Evolutionary conservation across 176 grass and related monocot genomes (phyloP).

Genomic region (Stipa capillata): DNA sequence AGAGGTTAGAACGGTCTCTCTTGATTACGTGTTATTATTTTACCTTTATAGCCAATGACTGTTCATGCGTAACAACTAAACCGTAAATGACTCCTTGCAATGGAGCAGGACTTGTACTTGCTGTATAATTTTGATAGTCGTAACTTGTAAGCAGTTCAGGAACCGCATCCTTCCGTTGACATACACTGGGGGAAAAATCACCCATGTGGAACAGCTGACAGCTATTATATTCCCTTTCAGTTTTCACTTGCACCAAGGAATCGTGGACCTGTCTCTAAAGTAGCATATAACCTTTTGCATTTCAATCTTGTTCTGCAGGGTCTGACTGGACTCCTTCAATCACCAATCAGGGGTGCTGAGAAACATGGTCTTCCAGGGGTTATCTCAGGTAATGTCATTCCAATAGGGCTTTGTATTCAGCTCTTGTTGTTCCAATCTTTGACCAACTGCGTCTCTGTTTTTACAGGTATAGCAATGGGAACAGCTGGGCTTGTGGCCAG

Average conservation of each 20-base stretch:
- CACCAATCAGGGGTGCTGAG: slow-evolving; percentile 88
- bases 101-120: neutral
- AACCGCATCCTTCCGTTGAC: neutral
- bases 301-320: slow-evolving; percentile 47
- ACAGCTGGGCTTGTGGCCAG: slow-evolving; percentile 87
- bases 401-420: neutral
- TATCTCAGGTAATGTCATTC: slow-evolving; percentile 56
- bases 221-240: neutral
- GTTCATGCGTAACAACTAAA: slow-evolving; percentile 2
- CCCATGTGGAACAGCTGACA: neutral
- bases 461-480: slow-evolving; percentile 88
- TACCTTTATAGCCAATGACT: slow-evolving; percentile 3
- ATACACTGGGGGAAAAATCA: neutral
- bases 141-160: neutral
- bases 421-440: slow-evolving; percentile 14
- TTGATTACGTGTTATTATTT: slow-evolving; percentile 6
- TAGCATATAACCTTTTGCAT: neutral
- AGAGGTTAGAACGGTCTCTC: slow-evolving; percentile 49
- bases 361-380: slow-evolving; percentile 94
- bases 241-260: slow-evolving; percentile 16
- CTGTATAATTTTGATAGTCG: neutral
- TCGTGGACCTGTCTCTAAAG: neutral
- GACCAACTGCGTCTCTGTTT: slow-evolving; percentile 12
- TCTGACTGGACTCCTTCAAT: slow-evolving; percentile 92
- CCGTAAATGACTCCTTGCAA: neutral